Evolutionary conservation across 1,284 basidiomycete genomes (phyloP).

Genomic region (Coniferiporia weirii): DNA sequence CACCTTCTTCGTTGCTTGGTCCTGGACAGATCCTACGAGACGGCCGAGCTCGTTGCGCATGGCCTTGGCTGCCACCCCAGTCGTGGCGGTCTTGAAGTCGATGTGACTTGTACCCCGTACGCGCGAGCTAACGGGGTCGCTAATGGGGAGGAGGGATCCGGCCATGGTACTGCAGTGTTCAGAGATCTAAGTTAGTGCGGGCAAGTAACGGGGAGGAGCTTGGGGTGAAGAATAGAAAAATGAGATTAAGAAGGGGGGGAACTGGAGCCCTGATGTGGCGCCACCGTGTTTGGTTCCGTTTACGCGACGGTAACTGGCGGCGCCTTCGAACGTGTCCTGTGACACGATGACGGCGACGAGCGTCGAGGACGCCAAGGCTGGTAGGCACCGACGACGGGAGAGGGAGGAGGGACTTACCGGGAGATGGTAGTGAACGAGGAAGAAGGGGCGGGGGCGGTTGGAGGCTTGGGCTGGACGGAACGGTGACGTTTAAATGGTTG

Average conservation of each 20-base stretch:
- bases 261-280: not conserved
- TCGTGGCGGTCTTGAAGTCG: conserved; percentile 97
- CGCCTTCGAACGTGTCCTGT: conserved; percentile 1
- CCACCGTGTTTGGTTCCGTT: conserved; percentile 3
- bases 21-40: conserved; percentile 81
- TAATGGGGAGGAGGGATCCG: conserved; percentile 10
- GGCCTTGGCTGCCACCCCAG: conserved; percentile 93
- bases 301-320: not conserved
- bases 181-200: not conserved
- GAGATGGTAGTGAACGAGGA: conserved; percentile 17
- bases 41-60: conserved; percentile 98
- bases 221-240: not conserved
- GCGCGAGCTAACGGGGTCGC: conserved; percentile 15
- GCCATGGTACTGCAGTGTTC: conserved; percentile 12
- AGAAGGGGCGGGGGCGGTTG: conserved; percentile 7
- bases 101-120: conserved; percentile 20
- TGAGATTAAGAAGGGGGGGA: not conserved
- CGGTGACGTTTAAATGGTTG: conserved; percentile 13
- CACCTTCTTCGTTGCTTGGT: conserved; percentile 81
- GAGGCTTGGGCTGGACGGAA: conserved; percentile 5
- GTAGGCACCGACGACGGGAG: not conserved
- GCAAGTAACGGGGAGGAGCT: not conserved
- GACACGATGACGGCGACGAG: conserved; percentile 1
- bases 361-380: conserved; percentile 2
- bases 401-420: conserved; percentile 5